Conservation (phyloP, 2,329 filamentous ascomycete species). For the Diplodia intermedia region DNA sequence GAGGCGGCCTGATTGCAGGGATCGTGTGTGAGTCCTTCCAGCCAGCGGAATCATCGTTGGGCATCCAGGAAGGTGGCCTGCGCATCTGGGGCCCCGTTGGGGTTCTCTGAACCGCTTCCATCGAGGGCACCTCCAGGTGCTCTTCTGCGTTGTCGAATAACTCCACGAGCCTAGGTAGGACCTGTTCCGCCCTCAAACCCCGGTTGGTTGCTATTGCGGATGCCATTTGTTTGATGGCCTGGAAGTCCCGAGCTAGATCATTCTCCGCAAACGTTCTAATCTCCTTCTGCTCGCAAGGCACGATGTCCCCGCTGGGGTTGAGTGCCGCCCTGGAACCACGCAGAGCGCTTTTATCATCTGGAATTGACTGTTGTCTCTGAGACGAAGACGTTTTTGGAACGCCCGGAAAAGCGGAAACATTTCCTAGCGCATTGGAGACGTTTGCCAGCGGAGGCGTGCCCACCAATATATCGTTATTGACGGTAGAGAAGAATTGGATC, state of each 20-base stretch:
- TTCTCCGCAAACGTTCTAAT: background rate
- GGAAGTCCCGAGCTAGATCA: conserved; percentile 16
- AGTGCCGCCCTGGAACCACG: background rate
- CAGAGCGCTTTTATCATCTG: background rate
- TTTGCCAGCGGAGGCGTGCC: conserved; percentile 21
- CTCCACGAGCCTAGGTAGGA: conserved; percentile 46
- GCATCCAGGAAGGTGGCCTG: conserved; percentile 28
- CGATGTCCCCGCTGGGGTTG: background rate
- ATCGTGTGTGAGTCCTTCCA: conserved; percentile 6
- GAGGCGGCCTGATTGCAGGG: conserved; percentile 15
- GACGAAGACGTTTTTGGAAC: background rate
- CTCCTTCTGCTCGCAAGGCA: background rate
- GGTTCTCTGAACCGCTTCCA: conserved; percentile 11
- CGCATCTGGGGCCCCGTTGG: conserved; percentile 22
- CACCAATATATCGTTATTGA: conserved; percentile 3
- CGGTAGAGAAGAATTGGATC: conserved; percentile 35
- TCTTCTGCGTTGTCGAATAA: conserved; percentile 40
- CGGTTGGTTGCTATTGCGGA: conserved; percentile 43
- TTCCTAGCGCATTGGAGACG: conserved; percentile 9
- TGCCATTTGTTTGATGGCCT: conserved; percentile 26
- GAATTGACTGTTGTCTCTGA: background rate
- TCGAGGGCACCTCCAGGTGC: conserved; percentile 3
- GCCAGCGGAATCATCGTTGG: conserved; percentile 16
- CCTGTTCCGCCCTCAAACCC: conserved; percentile 43
- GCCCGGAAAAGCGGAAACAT: conserved; percentile 3